phyloP scores from a whole-genome alignment of 495 filamentous ascomycete genomes.

The Aspergillus biplanus region DNA sequence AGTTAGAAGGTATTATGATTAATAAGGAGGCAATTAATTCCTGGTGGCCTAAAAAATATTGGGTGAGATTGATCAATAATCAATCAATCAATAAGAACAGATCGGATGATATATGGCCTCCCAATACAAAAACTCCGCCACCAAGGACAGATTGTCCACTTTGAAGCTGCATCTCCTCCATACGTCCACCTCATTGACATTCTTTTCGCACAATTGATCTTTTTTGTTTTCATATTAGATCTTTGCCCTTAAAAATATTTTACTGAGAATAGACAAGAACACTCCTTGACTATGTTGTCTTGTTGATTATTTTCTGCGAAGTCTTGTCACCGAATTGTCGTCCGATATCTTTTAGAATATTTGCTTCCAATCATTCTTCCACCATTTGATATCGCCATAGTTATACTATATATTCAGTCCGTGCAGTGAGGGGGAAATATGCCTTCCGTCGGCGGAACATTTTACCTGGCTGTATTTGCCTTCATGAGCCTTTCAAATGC shows the following conservation, averaged over 20 bases:
- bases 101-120: conserved; percentile 19
- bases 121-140: conserved; percentile 25
- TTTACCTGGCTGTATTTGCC: conserved; percentile 78
- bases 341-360: not conserved
- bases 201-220: conserved; percentile 15
- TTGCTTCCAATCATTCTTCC: conserved; percentile 6
- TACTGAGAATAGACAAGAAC: not conserved
- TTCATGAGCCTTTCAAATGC: conserved; percentile 61
- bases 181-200: conserved; percentile 14
- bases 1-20: too few relatives aligned
- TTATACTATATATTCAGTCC: not conserved
- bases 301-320: too few relatives aligned
- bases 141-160: conserved; percentile 43
- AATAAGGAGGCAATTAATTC: too few relatives aligned
- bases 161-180: conserved; percentile 23
- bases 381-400: not conserved
- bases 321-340: too few relatives aligned
- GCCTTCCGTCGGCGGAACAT: conserved; percentile 68
- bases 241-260: not conserved
- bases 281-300: not conserved
- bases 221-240: not conserved
- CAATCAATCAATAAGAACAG: conserved; percentile 21
- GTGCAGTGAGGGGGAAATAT: conserved; percentile 41
- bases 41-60: not conserved
- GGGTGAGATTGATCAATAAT: conserved; percentile 10